Base-by-base conservation (phyloP, 176 grass and related monocot species). In the Zea luxurians region DNA sequence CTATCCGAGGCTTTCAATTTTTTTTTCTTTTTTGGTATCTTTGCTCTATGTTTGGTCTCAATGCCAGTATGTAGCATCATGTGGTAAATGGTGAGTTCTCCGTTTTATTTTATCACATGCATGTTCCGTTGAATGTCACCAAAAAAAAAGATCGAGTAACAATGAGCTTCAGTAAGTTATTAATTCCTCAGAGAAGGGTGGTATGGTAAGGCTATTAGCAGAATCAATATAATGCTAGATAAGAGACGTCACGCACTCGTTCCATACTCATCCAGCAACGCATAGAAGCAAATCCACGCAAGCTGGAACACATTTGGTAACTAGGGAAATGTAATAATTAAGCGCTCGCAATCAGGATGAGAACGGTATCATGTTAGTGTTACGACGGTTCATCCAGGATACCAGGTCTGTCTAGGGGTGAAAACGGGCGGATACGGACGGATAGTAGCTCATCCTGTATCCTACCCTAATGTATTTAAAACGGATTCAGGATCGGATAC, bases 21-120 rank as follows among this genome's bases (percentile, higher is more conserved):
- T 27, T 75, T 68, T 89, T 83, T 83, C n/a, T n/a, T n/a, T n/a
- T n/a, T n/a, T n/a, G n/a, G 68, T 77, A 86, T 68, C 72, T 88
- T 76, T 71, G 70, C 37, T 79, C 61, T 71, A 70, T 79, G 20
- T 69, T 53, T 59, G 48, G 72, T 63, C 71, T 27, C 55, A 50
- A 21, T 72, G 66, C 58, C 84, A 71, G 81, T 45, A 84, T 75
- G 52, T 70, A 68, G 46, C 7, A 4, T 68, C 37, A 34, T 35
- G 37, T 57, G 49, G 17, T 68, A 65, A 79, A 41, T 18, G n/a
- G 4, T 48, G 13, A 66, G 10, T 80, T 74, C 41, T 74, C 52
- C 61, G 3, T 52, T 80, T 73, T 66, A 7, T 66, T 43, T 79
- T 34, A 59, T 59, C 27, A 27, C 27, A 27, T 27, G 27, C 27